These are phyloP conservation scores for Alternaria sp. DNA, from an alignment of 2,329 filamentous ascomycete genomes.

Conservation along the genomic window DNA sequence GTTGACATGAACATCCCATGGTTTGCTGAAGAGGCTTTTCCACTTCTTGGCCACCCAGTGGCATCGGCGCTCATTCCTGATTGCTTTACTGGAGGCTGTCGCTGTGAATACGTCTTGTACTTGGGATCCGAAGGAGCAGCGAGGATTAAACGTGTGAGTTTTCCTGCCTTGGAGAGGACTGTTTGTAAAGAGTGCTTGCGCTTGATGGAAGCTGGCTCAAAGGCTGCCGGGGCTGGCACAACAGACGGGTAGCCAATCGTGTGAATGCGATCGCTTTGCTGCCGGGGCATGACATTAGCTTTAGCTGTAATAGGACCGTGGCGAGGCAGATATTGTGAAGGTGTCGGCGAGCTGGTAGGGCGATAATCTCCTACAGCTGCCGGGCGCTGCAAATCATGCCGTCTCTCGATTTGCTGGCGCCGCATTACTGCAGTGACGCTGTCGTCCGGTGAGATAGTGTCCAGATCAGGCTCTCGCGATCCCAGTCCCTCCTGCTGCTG, in stretches of 20 bases:
- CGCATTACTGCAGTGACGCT: background rate
- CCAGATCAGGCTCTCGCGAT: background rate
- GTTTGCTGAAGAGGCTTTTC: background rate
- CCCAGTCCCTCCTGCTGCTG: background rate
- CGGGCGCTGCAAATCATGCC: background rate
- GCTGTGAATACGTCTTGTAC: constrained; percentile 16
- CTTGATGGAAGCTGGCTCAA: background rate
- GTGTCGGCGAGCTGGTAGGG: background rate
- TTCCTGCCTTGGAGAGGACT: constrained; percentile 6
- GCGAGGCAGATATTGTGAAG: background rate
- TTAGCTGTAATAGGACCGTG: background rate
- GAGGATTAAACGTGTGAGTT: constrained; percentile 20
- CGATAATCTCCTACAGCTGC: background rate
- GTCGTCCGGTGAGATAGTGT: background rate
- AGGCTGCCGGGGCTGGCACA: background rate
- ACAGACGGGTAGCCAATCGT: background rate
- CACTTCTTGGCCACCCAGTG: background rate
- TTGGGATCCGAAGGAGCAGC: constrained; percentile 15
- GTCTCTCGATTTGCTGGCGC: background rate
- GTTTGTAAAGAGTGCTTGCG: background rate
- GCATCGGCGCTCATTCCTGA: constrained; percentile 1
- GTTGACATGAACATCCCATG: background rate
- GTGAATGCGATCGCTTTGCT: background rate
- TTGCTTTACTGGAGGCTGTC: background rate
- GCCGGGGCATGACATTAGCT: background rate